Percentiles rank a stretch among this genome's conserved stretches.
These are phyloP conservation scores for Salix suchowensis DNA, from an alignment of 345 rosid genomes.

Conservation along the genomic window DNA sequence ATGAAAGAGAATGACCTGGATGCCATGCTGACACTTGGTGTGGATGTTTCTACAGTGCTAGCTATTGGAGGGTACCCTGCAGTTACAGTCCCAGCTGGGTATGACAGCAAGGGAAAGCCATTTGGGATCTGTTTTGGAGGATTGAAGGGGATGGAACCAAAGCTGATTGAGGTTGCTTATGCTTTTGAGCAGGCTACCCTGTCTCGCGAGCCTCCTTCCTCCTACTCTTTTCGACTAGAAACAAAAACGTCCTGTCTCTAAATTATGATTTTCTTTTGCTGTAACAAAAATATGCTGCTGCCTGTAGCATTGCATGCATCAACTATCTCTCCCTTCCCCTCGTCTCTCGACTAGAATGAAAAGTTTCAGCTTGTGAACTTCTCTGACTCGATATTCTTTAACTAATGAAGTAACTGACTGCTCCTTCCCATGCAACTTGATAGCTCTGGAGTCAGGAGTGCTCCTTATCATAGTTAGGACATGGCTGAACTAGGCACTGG, in stretches of 20 bases:
- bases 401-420: too few species aligned
- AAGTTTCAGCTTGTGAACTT: too few species aligned
- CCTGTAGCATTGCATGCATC: too few species aligned
- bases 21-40: constrained; percentile 41
- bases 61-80: constrained; percentile 76
- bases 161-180: constrained; percentile 64
- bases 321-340: too few species aligned
- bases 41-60: constrained; percentile 19
- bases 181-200: constrained; percentile 65
- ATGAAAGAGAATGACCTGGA: constrained; percentile 47
- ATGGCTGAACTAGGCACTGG: too few species aligned
- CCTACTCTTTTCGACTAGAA: not conserved
- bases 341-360: too few species aligned
- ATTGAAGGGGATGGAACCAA: constrained; percentile 56
- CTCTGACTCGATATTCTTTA: too few species aligned
- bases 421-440: too few species aligned
- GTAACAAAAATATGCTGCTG: too few species aligned
- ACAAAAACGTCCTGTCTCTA: not conserved
- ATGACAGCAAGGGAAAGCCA: constrained; percentile 43
- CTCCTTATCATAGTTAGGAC: too few species aligned
- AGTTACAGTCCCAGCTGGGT: constrained; percentile 62
- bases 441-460: too few species aligned
- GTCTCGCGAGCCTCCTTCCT: constrained; percentile 50
- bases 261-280: not conserved
- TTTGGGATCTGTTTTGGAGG: constrained; percentile 67